Base-by-base conservation (phyloP, 768 basidiomycete genomes). In the Podaxis sp. region DNA sequence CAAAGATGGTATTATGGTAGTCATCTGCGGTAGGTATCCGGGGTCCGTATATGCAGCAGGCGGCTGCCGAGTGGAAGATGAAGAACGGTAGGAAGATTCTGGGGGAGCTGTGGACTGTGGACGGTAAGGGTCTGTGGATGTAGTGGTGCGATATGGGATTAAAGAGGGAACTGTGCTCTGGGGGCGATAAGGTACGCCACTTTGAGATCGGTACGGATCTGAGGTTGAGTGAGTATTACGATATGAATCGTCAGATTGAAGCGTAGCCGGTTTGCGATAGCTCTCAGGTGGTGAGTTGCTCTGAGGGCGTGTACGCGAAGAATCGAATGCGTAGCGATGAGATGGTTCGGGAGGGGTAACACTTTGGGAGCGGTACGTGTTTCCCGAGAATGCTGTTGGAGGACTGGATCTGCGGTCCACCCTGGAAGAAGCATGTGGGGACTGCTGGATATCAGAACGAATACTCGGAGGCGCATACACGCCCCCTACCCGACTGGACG, bases 61-160 rank as follows among this genome's bases (percentile, higher is more conserved):
- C 16, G 21, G n/a, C 18, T 58, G 46, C 48, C 36, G 42, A 18
- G 25, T 44, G 6, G 38, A 52, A 4, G 23, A 13, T 37, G 52
- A 23, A 38, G 59, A 35, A 10, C 59, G 59, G n/a, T 60, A 52
- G 27, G 59, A 21, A 36, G n/a, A 42, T 18, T 59, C 58, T 28
- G 50, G 59, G 35, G 59, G 59, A 35, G 46, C 52, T 11, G 59
- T 61, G 42, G 59, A 55, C 46, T 61, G 59, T 23, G 52, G 6
- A 38, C 59, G 59, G 38, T 61, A 55, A 28, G 51, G 40, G n/a
- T 60, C 59, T 5, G 51, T n/a, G 27, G 51, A n/a, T 28, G 10
- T 37, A 37, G 52, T 11, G 3, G 32, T 25, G 16, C 52, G 42
- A 46, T 47, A 47, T 9, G 21, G 5, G 32, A 16, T 50, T 14